Evolutionary conservation across 2,329 filamentous ascomycete species (phyloP).

Genomic region (Xylaria arbuscula): DNA sequence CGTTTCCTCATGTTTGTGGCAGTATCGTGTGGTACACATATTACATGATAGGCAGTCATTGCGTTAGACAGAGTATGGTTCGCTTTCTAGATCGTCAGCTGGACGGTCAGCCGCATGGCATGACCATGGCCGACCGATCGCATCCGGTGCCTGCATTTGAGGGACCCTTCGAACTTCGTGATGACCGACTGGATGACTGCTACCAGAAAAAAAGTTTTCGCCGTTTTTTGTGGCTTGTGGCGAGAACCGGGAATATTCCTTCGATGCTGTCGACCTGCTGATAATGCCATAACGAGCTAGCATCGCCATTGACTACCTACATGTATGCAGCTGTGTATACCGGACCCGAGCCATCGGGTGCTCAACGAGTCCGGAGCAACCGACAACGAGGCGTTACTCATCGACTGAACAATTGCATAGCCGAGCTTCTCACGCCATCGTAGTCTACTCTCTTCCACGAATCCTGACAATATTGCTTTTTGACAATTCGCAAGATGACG

Average conservation of each 20-base stretch:
- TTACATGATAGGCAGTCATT: slow-evolving; percentile 1
- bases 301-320: neutral
- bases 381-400: slow-evolving; percentile 7
- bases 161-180: slow-evolving; percentile 11
- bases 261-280: slow-evolving; percentile 15
- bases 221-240: slow-evolving; percentile 33
- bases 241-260: slow-evolving; percentile 14
- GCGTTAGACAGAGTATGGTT: slow-evolving; percentile 12
- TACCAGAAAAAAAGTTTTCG: neutral
- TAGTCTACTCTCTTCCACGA: neutral
- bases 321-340: neutral
- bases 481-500: slow-evolving; percentile 4
- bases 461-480: slow-evolving; percentile 3
- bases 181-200: neutral
- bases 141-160: slow-evolving; percentile 33
- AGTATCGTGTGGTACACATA: slow-evolving; percentile 8
- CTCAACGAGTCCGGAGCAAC: slow-evolving; percentile 15
- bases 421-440: neutral
- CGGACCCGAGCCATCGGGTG: neutral
- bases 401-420: slow-evolving; percentile 9
- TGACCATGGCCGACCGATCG: slow-evolving; percentile 14
- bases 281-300: slow-evolving; percentile 6
- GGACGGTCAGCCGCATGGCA: slow-evolving; percentile 26
- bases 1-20: neutral
- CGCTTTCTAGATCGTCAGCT: slow-evolving; percentile 19